phyloP scores from a whole-genome alignment of 1,284 basidiomycete species.

The Fistulinella cinereoalba region DNA sequence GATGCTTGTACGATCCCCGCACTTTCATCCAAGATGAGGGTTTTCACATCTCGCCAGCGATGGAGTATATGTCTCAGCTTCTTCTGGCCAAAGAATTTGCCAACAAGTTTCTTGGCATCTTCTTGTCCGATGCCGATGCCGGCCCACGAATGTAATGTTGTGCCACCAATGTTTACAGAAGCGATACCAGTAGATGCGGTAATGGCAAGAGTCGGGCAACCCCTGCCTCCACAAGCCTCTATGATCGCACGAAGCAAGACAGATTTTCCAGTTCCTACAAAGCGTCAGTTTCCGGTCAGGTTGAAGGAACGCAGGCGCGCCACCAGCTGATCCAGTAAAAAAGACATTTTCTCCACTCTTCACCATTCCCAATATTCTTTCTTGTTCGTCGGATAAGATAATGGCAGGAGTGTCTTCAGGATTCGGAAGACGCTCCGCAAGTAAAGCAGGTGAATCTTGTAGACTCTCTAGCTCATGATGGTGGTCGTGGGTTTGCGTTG shows the following conservation, averaged over 20 bases:
- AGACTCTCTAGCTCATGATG: not conserved
- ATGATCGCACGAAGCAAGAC: slow-evolving; percentile 92
- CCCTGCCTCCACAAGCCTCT: slow-evolving; percentile 50
- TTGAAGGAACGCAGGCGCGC: slow-evolving; percentile 11
- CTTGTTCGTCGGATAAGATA: slow-evolving; percentile 50
- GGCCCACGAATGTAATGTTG: slow-evolving; percentile 91
- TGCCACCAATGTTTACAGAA: slow-evolving; percentile 91
- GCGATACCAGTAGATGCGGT: slow-evolving; percentile 94
- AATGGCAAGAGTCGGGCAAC: slow-evolving; percentile 76
- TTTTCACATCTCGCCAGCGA: slow-evolving; percentile 74
- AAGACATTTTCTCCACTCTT: slow-evolving; percentile 60
- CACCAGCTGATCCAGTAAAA: slow-evolving; percentile 82
- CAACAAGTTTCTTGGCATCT: slow-evolving; percentile 56
- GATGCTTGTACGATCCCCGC: slow-evolving; percentile 9
- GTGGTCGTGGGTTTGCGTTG: not conserved
- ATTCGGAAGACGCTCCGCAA: not conserved
- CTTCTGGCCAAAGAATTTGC: slow-evolving; percentile 56
- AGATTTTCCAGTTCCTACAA: slow-evolving; percentile 88
- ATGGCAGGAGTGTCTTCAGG: slow-evolving; percentile 4
- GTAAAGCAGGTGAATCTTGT: not conserved
- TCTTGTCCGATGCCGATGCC: slow-evolving; percentile 86
- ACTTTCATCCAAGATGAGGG: slow-evolving; percentile 96
- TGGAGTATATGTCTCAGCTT: slow-evolving; percentile 68
- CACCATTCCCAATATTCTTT: slow-evolving; percentile 49
- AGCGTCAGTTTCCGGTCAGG: slow-evolving; percentile 8